phyloP scores from a whole-genome alignment of 2,329 filamentous ascomycete species.

The Paracoccidioides brasiliensis region DNA sequence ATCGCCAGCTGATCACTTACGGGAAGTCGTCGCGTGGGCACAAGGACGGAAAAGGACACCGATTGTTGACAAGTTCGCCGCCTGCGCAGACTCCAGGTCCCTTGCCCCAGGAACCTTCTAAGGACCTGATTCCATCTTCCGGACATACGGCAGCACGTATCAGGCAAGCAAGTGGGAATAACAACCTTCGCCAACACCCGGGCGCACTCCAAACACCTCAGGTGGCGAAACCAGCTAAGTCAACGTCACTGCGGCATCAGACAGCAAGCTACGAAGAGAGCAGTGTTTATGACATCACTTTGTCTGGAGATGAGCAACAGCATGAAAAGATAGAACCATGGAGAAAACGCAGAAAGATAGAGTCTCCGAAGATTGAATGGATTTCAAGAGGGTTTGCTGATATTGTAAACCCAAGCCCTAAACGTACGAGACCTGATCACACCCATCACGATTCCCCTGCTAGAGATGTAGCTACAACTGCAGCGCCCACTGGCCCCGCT shows the following conservation, averaged over 20 bases:
- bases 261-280: slow-evolving; percentile 1
- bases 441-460: not conserved
- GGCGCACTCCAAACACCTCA: not conserved
- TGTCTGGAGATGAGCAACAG: slow-evolving; percentile 17
- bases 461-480: not conserved
- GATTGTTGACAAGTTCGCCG: not conserved
- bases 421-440: not conserved
- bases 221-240: not conserved
- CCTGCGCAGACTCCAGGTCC: not conserved
- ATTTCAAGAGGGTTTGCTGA: not conserved
- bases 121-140: not conserved
- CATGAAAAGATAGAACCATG: slow-evolving; percentile 2
- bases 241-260: not conserved
- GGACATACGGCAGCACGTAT: not conserved
- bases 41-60: not conserved
- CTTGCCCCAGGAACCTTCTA: not conserved
- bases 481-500: not conserved
- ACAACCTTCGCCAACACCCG: not conserved
- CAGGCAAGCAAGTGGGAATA: not conserved
- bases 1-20: slow-evolving; percentile 11
- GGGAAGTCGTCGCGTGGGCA: slow-evolving; percentile 8
- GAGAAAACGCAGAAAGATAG: slow-evolving; percentile 11
- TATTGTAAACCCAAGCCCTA: not conserved
- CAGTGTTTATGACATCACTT: slow-evolving; percentile 16
- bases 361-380: slow-evolving; percentile 2